Conservation (phyloP, 2,329 filamentous ascomycete genomes). For the Epichloe amarillans region DNA sequence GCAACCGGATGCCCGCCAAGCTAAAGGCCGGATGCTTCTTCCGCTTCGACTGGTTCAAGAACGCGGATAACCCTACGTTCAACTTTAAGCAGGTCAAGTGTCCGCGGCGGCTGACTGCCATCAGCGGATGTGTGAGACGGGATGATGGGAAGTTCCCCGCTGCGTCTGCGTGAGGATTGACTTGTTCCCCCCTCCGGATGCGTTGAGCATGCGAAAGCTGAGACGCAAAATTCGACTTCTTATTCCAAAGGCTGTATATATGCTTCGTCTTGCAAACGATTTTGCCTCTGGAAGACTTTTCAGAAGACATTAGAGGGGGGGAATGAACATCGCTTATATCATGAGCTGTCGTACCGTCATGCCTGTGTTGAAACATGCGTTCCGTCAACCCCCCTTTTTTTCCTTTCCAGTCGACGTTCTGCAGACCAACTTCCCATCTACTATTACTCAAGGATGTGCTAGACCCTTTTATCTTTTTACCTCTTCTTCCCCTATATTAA, state of each 20-base stretch:
- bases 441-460: neutral
- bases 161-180: neutral
- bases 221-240: too few species aligned
- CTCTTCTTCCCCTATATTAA: too few species aligned
- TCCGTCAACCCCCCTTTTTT: neutral
- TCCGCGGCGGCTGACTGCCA: slow-evolving; percentile 32
- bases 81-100: slow-evolving; percentile 43
- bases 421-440: neutral
- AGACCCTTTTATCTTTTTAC: too few species aligned
- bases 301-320: too few species aligned
- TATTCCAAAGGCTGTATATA: neutral
- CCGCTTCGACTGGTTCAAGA: slow-evolving; percentile 51
- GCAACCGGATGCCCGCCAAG: slow-evolving; percentile 36
- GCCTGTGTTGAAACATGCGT: neutral
- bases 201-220: too few species aligned
- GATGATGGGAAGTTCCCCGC: slow-evolving; percentile 18
- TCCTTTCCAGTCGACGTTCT: neutral
- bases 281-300: neutral
- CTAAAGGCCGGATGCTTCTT: slow-evolving; percentile 47
- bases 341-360: neutral
- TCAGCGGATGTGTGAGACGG: slow-evolving; percentile 22
- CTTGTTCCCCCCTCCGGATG: too few species aligned
- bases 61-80: slow-evolving; percentile 43
- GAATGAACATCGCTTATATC: neutral
- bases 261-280: neutral